Base-by-base conservation (phyloP, 2,329 filamentous ascomycete genomes). In the Ophiognomonia clavigignenti-juglandacearum region DNA sequence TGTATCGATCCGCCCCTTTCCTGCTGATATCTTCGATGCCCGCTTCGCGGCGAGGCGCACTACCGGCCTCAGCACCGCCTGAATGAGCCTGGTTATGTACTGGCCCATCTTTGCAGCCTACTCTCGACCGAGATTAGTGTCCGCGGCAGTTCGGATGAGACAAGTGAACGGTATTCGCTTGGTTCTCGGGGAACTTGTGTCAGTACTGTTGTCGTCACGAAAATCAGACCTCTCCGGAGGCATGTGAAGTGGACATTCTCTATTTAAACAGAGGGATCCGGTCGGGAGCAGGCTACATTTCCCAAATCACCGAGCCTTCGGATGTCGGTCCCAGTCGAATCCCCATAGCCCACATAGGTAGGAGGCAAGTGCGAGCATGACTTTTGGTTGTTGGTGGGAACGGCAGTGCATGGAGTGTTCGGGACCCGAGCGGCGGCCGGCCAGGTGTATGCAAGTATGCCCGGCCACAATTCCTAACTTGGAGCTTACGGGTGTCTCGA, bases 1-100 rank as follows among this genome's bases (percentile, higher is more conserved):
- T 14, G 48, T 50, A 29, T 50, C 48, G 19, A 50, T 40, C 16
- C 40, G 38, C 14, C 43, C 65, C 79, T 32, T 34, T 26, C 44
- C 44, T 4, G 44, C 44, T 36, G 35, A 18, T 47, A 47, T 47
- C 38, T 31, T 47, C 18, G 44, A 32, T 18, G 44, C 44, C 22
- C 44, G 27, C 44, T 40, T 41, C 3, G 44, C 44, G 3, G 37
- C 37, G 9, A 47, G 24, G 8, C 44, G 31, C 11, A 47, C 44
- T 31, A 40, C 44, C 31, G 38, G 38, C 29, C 31, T 35, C 44
- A 47, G 35, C 29, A 47, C 44, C 37, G 38, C 38, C 37, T 47
- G 44, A 5, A 47, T 29, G 18, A 47, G 39, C 7, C 23, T 47
- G 4, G 44, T 29, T 13, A 41, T 27, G 16, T 41, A 47, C 11